Base-by-base conservation (phyloP, 139 green algal genomes). In the Astrephomene gubernaculifera region DNA sequence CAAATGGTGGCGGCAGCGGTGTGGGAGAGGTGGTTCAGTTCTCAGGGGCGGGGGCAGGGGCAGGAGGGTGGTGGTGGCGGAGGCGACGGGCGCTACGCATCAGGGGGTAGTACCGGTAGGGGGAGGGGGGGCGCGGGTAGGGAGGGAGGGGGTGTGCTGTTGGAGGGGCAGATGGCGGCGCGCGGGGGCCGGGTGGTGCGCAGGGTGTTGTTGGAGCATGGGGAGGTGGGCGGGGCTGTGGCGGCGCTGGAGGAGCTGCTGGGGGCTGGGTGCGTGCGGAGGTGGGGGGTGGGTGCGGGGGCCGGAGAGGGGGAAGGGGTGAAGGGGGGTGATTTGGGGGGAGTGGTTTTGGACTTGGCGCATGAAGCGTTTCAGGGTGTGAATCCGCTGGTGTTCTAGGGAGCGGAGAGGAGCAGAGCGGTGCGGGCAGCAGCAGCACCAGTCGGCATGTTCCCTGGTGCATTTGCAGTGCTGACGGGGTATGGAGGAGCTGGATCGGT, bases 21-120 rank as follows among this genome's bases (percentile, higher is more conserved):
- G 2, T 83, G 76, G 76, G 76, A 83, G 60, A 39, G 38, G 17
- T 41, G 72, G 29, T 83, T 83, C 60, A 83, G 29, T 83, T 83
- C 14, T 29, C 39, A 1, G 57, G 7, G 3, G 61, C 39, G 14
- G 33, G 3, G 33, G 73, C 60, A 33, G 7, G 52, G 52, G 31
- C 52, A 65, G 54, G 54, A 65, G 54, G 54, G 54, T 24, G 5
- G 54, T 21, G 54, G n/a, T n/a, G n/a, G n/a, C n/a, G n/a, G n/a
- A n/a, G n/a, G n/a, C n/a, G n/a, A n/a, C n/a, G n/a, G n/a, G n/a
- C n/a, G n/a, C n/a, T n/a, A n/a, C n/a, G n/a, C n/a, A n/a, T n/a
- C n/a, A n/a, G n/a, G n/a, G n/a, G n/a, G n/a, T n/a, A n/a, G n/a
- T n/a, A n/a, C n/a, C n/a, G n/a, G n/a, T n/a, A n/a, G n/a, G n/a